A percentile compares a stretch with the other conserved stretches of the same genome.
phyloP scores from a whole-genome alignment of 2,329 filamentous ascomycete genomes.

The Fusarium sp. region DNA sequence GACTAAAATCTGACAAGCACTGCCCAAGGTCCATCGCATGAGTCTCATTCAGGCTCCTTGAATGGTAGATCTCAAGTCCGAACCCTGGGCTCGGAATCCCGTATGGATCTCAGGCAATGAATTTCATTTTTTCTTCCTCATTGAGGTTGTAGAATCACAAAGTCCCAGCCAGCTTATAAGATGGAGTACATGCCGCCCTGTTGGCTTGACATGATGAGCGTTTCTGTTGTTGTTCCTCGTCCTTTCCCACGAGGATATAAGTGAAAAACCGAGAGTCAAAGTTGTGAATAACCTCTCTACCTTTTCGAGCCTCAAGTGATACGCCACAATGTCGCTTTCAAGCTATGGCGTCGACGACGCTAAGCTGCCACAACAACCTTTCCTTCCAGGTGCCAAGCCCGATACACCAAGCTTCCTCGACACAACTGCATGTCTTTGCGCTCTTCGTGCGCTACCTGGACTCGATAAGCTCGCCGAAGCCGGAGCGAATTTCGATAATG shows the following conservation, averaged over 20 bases:
- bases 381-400: slow-evolving; percentile 44
- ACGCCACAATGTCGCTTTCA: slow-evolving; percentile 27
- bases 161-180: slow-evolving; percentile 13
- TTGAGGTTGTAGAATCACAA: neutral
- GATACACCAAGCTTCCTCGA: slow-evolving; percentile 54
- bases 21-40: slow-evolving; percentile 23
- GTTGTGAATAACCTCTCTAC: neutral
- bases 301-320: neutral
- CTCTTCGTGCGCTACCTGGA: slow-evolving; percentile 42
- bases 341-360: slow-evolving; percentile 28
- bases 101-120: neutral
- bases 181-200: neutral
- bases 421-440: slow-evolving; percentile 52
- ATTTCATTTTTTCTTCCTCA: neutral
- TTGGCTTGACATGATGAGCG: neutral
- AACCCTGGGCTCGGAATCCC: slow-evolving; percentile 4
- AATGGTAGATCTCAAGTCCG: slow-evolving; percentile 16
- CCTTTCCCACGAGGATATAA: neutral
- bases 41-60: slow-evolving; percentile 15
- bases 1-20: slow-evolving; percentile 36
- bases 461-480: slow-evolving; percentile 10
- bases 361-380: slow-evolving; percentile 51
- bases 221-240: neutral
- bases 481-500: neutral
- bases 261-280: neutral